These are phyloP conservation scores for Ligustrum vulgare DNA, from an alignment of 257 asterid genomes.

Conservation along the genomic window DNA sequence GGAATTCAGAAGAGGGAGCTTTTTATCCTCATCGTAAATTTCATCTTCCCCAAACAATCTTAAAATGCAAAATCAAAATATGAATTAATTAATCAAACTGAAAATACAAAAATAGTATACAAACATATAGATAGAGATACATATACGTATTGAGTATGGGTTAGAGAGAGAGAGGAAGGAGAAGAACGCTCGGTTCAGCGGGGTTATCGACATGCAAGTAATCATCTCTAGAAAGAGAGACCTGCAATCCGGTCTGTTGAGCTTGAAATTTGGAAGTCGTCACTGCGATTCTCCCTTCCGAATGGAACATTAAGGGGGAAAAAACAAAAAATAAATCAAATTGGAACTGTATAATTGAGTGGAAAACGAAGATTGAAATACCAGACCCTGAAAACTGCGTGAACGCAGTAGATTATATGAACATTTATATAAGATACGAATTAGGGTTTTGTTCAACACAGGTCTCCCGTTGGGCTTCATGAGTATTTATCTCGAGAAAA, in stretches of 20 bases:
- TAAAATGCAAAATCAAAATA: neutral
- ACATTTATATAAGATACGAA: neutral
- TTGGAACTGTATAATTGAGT: neutral
- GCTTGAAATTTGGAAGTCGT: slow-evolving; percentile 78
- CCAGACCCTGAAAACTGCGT: neutral
- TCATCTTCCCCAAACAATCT: slow-evolving; percentile 11
- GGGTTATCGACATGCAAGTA: slow-evolving; percentile 75
- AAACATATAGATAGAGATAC: neutral
- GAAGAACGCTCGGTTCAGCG: slow-evolving; percentile 89
- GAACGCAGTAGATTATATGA: neutral
- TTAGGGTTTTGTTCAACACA: neutral
- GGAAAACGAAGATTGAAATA: neutral
- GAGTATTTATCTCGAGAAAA: neutral
- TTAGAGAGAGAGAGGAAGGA: neutral
- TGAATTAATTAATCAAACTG: neutral
- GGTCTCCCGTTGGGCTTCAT: neutral
- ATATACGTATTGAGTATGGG: neutral
- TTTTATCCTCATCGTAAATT: slow-evolving; percentile 60
- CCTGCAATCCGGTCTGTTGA: slow-evolving; percentile 95
- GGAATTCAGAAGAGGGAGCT: slow-evolving; percentile 91
- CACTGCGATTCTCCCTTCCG: slow-evolving; percentile 42
- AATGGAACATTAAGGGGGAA: neutral
- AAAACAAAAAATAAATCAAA: neutral
- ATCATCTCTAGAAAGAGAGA: slow-evolving; percentile 30
- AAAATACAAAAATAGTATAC: neutral